phyloP scores from a whole-genome alignment of 2,329 filamentous ascomycete species.

The Microdochium paspali region DNA sequence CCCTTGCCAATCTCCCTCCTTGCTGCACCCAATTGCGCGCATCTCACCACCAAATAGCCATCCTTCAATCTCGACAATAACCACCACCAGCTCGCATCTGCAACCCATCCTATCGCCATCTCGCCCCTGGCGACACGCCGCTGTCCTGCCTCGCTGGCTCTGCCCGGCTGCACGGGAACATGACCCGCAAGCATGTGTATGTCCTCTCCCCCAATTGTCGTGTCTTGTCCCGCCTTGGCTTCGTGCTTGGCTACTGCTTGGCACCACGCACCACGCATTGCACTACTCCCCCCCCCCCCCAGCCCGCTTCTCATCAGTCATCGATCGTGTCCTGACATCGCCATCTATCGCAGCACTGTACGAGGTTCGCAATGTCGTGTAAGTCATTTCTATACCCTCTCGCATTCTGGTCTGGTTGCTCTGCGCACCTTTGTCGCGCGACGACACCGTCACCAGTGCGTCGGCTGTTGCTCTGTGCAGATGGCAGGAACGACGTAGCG shows the following conservation, averaged over 20 bases:
- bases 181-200: constrained; percentile 3
- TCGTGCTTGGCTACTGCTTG: constrained; percentile 5
- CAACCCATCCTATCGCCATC: background rate
- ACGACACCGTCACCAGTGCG: no score
- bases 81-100: background rate
- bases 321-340: constrained; percentile 13
- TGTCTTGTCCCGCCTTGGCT: constrained; percentile 5
- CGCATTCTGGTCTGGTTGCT: no score
- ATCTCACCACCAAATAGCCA: background rate
- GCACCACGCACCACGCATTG: constrained; percentile 5
- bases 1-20: background rate
- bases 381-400: constrained; percentile 22
- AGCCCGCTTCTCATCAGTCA: constrained; percentile 10
- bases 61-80: background rate
- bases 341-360: constrained; percentile 27
- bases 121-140: background rate
- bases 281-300: no score
- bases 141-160: background rate
- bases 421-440: no score
- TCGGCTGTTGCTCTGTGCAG: background rate
- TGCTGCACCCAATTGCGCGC: background rate
- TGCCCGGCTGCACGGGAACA: background rate
- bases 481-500: background rate
- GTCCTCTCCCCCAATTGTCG: background rate
- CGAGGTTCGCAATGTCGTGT: constrained; percentile 42